phyloP scores from a whole-genome alignment of 2,329 filamentous ascomycete species.

The Trichophaea hybrida region DNA sequence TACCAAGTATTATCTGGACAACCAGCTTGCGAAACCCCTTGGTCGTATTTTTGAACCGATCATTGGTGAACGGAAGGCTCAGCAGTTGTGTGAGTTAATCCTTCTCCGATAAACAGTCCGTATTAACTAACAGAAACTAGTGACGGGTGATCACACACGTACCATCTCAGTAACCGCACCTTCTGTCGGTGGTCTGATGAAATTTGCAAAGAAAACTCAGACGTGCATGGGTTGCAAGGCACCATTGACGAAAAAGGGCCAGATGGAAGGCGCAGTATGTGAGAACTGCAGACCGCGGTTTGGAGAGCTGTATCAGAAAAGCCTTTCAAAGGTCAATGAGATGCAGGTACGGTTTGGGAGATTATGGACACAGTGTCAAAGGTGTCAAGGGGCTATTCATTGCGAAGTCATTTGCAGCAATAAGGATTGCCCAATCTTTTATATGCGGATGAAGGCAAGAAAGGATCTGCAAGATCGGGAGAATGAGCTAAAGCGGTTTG shows the following conservation, averaged over 20 bases:
- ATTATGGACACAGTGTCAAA: slow-evolving; percentile 95
- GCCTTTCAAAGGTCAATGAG: slow-evolving; percentile 73
- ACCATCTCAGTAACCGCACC: slow-evolving; percentile 85
- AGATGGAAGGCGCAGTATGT: slow-evolving; percentile 76
- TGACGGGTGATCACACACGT: slow-evolving; percentile 90
- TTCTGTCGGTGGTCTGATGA: slow-evolving; percentile 87
- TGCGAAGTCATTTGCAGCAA: slow-evolving; percentile 95
- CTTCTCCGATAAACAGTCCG: neutral
- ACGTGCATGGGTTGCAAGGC: slow-evolving; percentile 99
- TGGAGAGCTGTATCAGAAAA: slow-evolving; percentile 87
- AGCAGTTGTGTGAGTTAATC: slow-evolving; percentile 43
- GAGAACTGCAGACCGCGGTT: slow-evolving; percentile 69
- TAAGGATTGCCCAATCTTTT: slow-evolving; percentile 96
- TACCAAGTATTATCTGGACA: slow-evolving; percentile 96
- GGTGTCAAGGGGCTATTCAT: slow-evolving; percentile 95
- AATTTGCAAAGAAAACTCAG: slow-evolving; percentile 93
- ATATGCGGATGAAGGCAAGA: slow-evolving; percentile 99
- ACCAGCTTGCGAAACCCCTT: slow-evolving; percentile 89
- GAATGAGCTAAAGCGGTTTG: slow-evolving; percentile 79
- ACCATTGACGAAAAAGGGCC: slow-evolving; percentile 64
- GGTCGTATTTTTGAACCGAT: slow-evolving; percentile 96
- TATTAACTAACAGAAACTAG: slow-evolving; percentile 8
- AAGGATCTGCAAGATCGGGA: slow-evolving; percentile 95
- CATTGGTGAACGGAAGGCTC: slow-evolving; percentile 80
- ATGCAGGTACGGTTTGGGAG: slow-evolving; percentile 84